Percentiles rank a stretch among this genome's conserved stretches.
Conservation (phyloP, 2,329 filamentous ascomycete species). For the Exophiala viscosa region DNA sequence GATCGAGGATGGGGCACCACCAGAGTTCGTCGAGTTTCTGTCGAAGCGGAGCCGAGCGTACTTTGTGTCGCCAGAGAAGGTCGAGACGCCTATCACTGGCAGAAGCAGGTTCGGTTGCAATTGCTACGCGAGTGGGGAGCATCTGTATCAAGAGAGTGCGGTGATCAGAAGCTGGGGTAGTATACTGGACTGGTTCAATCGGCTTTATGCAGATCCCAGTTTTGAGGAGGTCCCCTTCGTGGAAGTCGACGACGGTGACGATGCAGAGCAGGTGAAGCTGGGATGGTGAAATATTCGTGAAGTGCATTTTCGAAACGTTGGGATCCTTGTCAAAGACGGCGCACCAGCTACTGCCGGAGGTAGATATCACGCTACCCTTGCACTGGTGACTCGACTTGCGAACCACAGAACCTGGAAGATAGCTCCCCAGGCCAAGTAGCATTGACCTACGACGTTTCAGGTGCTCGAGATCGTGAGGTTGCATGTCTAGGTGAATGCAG, state of each 20-base stretch:
- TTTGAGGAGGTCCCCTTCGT: constrained; percentile 36
- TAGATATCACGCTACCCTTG: no score
- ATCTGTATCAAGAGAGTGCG: constrained; percentile 57
- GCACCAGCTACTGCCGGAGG: no score
- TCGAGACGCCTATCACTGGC: constrained; percentile 54
- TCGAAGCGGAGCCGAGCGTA: constrained; percentile 61
- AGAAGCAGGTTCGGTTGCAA: constrained; percentile 60
- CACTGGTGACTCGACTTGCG: no score
- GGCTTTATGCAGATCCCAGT: constrained; percentile 48
- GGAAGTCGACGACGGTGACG: background rate
- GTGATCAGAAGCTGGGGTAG: constrained; percentile 53
- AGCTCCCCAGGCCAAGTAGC: no score
- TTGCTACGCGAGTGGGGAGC: constrained; percentile 65
- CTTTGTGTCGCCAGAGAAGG: constrained; percentile 49
- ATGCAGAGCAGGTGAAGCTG: constrained; percentile 12
- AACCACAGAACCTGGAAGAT: no score
- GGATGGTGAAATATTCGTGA: constrained; percentile 8
- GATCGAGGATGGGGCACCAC: constrained; percentile 18
- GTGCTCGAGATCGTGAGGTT: no score
- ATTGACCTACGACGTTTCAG: no score
- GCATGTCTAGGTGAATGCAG: no score
- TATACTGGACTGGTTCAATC: constrained; percentile 60
- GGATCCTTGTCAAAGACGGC: no score
- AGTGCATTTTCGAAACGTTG: background rate
- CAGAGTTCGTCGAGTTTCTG: constrained; percentile 34